These are phyloP conservation scores for Obba rivulosa DNA, from an alignment of 768 basidiomycete species.

Conservation along the genomic window DNA sequence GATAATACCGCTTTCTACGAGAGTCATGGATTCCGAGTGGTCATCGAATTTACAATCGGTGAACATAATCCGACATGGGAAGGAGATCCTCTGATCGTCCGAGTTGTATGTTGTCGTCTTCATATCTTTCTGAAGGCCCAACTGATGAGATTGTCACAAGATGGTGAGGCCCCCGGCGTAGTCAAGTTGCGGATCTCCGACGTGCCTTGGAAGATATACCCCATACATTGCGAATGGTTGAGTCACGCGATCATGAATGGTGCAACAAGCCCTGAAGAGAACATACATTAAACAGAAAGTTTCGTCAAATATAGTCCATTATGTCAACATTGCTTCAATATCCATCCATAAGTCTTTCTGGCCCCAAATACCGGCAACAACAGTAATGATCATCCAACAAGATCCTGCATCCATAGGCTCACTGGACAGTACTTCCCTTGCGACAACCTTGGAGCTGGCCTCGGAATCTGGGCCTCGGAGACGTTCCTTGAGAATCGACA, in stretches of 20 bases:
- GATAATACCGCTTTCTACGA: not conserved
- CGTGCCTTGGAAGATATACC: too few relatives aligned
- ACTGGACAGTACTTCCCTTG: not conserved
- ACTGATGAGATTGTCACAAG: too few relatives aligned
- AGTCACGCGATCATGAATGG: too few relatives aligned
- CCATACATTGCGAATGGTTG: too few relatives aligned
- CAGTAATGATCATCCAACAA: slow-evolving; percentile 72
- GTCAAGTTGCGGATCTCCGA: too few relatives aligned
- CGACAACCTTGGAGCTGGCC: slow-evolving; percentile 1
- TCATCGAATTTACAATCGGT: not conserved
- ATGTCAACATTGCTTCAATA: slow-evolving; percentile 48
- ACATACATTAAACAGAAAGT: too few relatives aligned
- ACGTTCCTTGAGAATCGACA: slow-evolving; percentile 25
- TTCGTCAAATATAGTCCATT: too few relatives aligned
- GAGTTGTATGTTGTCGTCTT: not conserved
- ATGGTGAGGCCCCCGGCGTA: too few relatives aligned
- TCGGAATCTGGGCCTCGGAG: slow-evolving; percentile 1
- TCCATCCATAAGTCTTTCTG: slow-evolving; percentile 81
- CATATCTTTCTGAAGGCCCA: too few relatives aligned
- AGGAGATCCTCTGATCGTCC: not conserved
- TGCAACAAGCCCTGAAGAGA: too few relatives aligned
- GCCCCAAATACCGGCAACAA: slow-evolving; percentile 65
- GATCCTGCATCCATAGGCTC: slow-evolving; percentile 35
- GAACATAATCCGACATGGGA: not conserved
- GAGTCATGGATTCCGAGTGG: not conserved